Base-by-base conservation (phyloP, 2,329 filamentous ascomycete genomes). In the Hawksworthiomyces lignivorus region DNA sequence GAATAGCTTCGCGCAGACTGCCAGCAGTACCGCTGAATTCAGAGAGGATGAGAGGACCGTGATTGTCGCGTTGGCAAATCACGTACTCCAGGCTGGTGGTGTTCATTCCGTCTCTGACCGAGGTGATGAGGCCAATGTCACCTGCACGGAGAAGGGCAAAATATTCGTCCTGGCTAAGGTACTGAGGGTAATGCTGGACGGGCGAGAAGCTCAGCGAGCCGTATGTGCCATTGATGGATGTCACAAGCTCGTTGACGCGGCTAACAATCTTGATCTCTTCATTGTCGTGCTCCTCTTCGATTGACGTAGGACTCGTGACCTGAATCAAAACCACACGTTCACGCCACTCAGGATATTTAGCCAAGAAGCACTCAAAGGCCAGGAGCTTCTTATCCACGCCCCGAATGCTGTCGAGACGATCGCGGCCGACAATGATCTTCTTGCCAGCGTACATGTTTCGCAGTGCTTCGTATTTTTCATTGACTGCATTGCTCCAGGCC, bases 31-130 rank as follows among this genome's bases (percentile, higher is more conserved):
- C 90, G 48, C 89, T 96, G 62, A 97, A 97, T 61, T 97, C 90
- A 12, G 92, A 97, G 19, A 97, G 76, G 51, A 97, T 96, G 35
- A 97, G 69, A 2, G 89, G 90, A 1, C 89, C 86, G 52, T 89
- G 80, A 43, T 81, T 82, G 49, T 92, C 83, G 55, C 87, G 84
- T 63, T 97, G 90, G 61, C 87, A 94, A 44, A 95, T 76, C 44
- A 97, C 81, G 59, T 96, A 97, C 63, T 97, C 92, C 52, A 97
- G 70, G 59, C 87, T 94, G 17, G 89, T 95, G 1, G 90, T 96
- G 68, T 96, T 97, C 89, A 97, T 96, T 45, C 90, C 90, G 60
- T 97, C 92, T 46, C 90, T 80, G 18, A 97, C 89, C 52, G 87
- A 95, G 7, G 92, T 96, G 62, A 97, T 96, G 38, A 97, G 71